Conservation (phyloP, 2,329 filamentous ascomycete species). For the Colletotrichum sp. region DNA sequence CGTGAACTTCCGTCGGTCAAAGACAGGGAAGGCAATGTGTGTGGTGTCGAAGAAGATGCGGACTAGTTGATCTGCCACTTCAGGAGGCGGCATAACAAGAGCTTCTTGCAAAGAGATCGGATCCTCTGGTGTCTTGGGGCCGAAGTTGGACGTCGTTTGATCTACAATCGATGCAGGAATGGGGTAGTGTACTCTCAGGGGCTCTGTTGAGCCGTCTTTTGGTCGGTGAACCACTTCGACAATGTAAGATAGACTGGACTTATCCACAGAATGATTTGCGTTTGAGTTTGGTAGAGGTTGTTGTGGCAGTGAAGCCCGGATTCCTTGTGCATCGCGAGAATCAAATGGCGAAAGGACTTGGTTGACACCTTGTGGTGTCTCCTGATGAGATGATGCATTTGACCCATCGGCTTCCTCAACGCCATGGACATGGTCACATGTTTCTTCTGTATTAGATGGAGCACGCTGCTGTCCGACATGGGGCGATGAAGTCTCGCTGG, state of each 20-base stretch:
- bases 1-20: not conserved
- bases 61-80: not conserved
- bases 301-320: not conserved
- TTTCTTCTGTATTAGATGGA: not conserved
- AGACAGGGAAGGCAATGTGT: not conserved
- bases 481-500: not conserved
- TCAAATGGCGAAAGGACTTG: not conserved
- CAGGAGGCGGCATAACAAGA: not conserved
- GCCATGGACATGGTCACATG: not conserved
- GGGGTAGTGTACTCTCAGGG: not conserved
- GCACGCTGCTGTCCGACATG: not conserved
- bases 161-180: not conserved
- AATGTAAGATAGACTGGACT: not conserved
- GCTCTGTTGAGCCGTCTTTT: not conserved
- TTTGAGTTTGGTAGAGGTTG: not conserved
- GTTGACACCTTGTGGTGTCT: not conserved
- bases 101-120: not conserved
- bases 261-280: not conserved
- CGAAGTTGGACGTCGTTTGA: not conserved
- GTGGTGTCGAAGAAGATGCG: not conserved
- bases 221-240: conserved; percentile 2
- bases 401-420: not conserved
- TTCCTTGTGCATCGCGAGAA: not conserved
- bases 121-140: not conserved
- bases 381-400: not conserved